Base-by-base conservation (phyloP, 2,329 filamentous ascomycete genomes). In the Periconia sp. region DNA sequence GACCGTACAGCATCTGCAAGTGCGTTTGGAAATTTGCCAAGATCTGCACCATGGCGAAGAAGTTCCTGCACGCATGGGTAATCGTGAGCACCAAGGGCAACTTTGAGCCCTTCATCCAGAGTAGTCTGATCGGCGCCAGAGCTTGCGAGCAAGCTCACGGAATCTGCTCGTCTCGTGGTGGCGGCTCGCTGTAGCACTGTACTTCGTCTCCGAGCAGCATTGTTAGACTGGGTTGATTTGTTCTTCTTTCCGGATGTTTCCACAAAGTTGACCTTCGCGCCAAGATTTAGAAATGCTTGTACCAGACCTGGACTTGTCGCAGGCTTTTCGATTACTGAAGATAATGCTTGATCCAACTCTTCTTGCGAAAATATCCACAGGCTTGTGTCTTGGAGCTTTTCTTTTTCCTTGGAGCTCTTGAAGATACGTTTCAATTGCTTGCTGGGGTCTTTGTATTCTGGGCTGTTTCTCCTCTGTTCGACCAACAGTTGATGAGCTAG, bases 101-200 rank as follows among this genome's bases (percentile, higher is more conserved):
- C 68, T 52, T 65, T 68, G 31, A 73, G 55, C 8, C 60, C 69
- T 48, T 72, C 68, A 31, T 72, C 65, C 41, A 73, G 54, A 2
- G 69, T 71, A 2, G 59, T 66, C 47, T 72, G 70, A 45, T 72
- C 70, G 13, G 70, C 70, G 13, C 71, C 70, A 42, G 69, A 66
- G 48, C 62, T 62, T 31, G 71, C 71, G 2, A 73, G 58, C 17
- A 72, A 43, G 42, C 61, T 65, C 40, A 72, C 66, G 30, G 64
- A 64, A 42, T 72, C 68, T 8, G 65, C 60, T 49, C 64, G 60
- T 33, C 67, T 60, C 9, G 66, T 50, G 15, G 68, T 68, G 2
- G 68, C 69, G 3, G 71, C 71, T 49, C 68, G 64, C 50, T 73
- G 70, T 27, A 73, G 49, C 2, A 73, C 68, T 19, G 69, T 73